A percentile compares a stretch with the other conserved stretches of the same genome.
These are phyloP conservation scores for Scleroderma citrinum DNA, from an alignment of 768 basidiomycete genomes.

Conservation along the genomic window DNA sequence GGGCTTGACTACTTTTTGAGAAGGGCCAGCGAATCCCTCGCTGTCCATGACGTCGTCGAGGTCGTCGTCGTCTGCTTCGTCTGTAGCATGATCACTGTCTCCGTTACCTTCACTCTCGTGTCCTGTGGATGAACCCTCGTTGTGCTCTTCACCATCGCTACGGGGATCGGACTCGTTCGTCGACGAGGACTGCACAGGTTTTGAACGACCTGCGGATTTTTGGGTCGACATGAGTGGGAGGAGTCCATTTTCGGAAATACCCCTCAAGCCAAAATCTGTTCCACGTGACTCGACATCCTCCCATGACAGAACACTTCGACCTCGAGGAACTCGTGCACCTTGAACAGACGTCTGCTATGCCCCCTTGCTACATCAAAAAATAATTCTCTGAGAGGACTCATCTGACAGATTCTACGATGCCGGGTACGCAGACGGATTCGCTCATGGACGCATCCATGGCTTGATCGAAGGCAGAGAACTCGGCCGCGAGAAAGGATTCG, in stretches of 20 bases:
- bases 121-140: background rate
- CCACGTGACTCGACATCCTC: too few species aligned
- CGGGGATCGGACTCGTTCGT: too few species aligned
- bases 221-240: too few species aligned
- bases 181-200: too few species aligned
- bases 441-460: constrained; percentile 85
- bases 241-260: too few species aligned
- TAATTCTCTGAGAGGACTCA: constrained; percentile 4
- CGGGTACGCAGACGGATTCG: constrained; percentile 73
- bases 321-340: constrained; percentile 55
- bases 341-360: constrained; percentile 50
- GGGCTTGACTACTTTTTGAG: constrained; percentile 57
- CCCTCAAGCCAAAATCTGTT: too few species aligned
- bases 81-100: background rate
- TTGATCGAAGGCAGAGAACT: constrained; percentile 86
- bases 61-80: background rate
- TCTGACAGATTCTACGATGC: constrained; percentile 66
- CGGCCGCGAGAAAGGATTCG: constrained; percentile 86
- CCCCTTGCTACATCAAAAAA: background rate
- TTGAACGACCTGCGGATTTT: too few species aligned
- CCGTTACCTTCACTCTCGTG: background rate
- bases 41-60: constrained; percentile 46
- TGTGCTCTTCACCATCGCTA: too few species aligned
- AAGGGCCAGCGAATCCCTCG: constrained; percentile 53
- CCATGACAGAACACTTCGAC: constrained; percentile 37